Base-by-base conservation (phyloP, 2,329 filamentous ascomycete species). In the Aspergillus ochraceoroseus region DNA sequence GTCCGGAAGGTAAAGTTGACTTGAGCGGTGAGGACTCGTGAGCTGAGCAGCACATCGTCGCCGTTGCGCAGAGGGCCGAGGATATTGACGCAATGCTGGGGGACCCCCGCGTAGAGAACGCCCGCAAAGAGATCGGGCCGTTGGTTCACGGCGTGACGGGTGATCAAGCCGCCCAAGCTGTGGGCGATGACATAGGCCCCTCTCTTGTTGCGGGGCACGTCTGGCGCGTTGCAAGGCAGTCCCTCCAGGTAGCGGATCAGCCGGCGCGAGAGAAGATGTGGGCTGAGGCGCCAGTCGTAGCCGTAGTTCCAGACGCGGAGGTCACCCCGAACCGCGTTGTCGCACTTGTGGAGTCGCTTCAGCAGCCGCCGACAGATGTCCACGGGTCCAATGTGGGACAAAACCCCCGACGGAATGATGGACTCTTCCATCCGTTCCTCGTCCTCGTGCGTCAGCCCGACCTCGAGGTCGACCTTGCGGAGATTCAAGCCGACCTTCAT, bases 1-100 rank as follows among this genome's bases (percentile, higher is more conserved):
- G 88, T 94, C 5, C 90, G 78, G 34, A 96, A 80, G 0, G 85
- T 88, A 56, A 96, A 95, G 65, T 94, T 94, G 53, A 95, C 89
- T 58, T 92, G 86, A 0, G 90, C 88, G 1, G 88, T 95, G 11
- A 96, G 74, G 0, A 95, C 83, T 50, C 87, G 86, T 46, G 88
- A 88, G 55, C 89, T 94, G 44, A 95, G 73, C 1, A 95, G 74
- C 0, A 95, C 88, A 12, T 89, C 85, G 58, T 96, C 89, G n/a
- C 89, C 89, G 54, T 94, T 90, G 23, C 89, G 81, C 8, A 96
- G 64, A 1, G 89, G 89, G 0, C 90, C 90, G 3, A 95, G 74
- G 36, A 95, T 92, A 59, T 95, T 95, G 59, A 95, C 80, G 59
- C 88, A 95, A 38, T 84, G 79, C 51, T 90, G 83, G 0, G 89